phyloP scores from a whole-genome alignment of 2,329 filamentous ascomycete species.

The Fusarium avenaceum region DNA sequence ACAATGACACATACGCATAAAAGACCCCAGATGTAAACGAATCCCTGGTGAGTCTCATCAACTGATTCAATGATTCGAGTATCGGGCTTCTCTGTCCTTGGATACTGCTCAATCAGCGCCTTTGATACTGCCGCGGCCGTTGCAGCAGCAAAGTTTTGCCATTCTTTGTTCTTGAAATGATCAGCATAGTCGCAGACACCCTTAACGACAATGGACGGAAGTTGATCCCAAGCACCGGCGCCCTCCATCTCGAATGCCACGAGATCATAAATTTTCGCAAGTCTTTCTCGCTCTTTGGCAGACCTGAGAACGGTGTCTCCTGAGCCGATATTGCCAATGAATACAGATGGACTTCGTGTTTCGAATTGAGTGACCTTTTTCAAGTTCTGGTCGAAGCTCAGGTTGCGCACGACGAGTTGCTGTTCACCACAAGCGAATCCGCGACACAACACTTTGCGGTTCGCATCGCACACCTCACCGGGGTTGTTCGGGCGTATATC shows the following conservation, averaged over 20 bases:
- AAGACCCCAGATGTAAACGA: neutral
- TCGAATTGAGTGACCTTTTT: neutral
- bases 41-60: no score
- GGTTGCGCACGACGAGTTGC: no score
- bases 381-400: neutral
- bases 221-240: constrained; percentile 50
- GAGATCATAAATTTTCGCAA: constrained; percentile 42
- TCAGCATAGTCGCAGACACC: constrained; percentile 55
- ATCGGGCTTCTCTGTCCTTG: neutral
- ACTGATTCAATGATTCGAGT: neutral
- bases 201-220: constrained; percentile 57
- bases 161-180: constrained; percentile 46
- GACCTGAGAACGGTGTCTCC: constrained; percentile 55
- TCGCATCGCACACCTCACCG: no score
- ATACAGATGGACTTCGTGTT: constrained; percentile 37
- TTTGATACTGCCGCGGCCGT: constrained; percentile 62
- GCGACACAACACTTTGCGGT: no score
- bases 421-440: no score
- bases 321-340: constrained; percentile 56
- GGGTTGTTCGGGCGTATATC: no score
- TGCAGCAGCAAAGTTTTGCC: constrained; percentile 57
- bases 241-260: constrained; percentile 54
- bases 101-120: constrained; percentile 21
- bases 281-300: constrained; percentile 52
- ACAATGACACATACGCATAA: neutral